Base-by-base conservation (phyloP, 2,329 filamentous ascomycete genomes). In the Aspergillus calidoustus region DNA sequence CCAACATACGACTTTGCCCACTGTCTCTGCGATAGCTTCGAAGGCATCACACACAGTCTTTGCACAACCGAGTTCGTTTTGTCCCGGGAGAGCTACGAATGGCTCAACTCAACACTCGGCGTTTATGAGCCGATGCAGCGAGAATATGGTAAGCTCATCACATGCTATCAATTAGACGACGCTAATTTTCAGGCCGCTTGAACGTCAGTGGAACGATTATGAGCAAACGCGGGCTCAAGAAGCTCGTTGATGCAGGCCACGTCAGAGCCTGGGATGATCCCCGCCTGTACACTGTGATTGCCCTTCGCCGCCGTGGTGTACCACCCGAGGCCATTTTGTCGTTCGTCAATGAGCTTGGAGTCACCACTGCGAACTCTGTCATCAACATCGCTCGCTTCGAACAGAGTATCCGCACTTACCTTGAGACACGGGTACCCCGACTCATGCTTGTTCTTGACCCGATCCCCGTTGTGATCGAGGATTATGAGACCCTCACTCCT, bases 81-180 rank as follows among this genome's bases (percentile, higher is more conserved):
- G 55, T 90, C 91, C 22, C 83, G 94, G 62, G 89, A 91, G 51
- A 95, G 91, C 44, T 99, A 98, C 73, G 93, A 98, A 73, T 98
- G 88, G 88, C 82, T 98, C 38, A 91, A 95, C 76, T 88, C 92
- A 77, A 86, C 87, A 11, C 83, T 96, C 15, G 91, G 88, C 41
- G 88, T 96, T 60, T 96, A 96, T 77, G 86, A 92, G 71, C 93
- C 94, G 0, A 97, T 97, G 92, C 94, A 98, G 84, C 84, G 94
- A 75, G 93, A 97, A 79, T 96, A 88, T 65, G 88, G 89, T 57
- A 34, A 25, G 63, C 34, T 57, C 17, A 13, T 28, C 25, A 7
- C 5, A 11, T 38, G 11, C n/a, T 4, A 2, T n/a, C n/a, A 23
- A 13, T 19, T 19, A 19, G 19, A 31, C 3, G 30, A 15, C 7